Evolutionary conservation across 176 grass and related monocot genomes (phyloP).

Genomic region (Aegilops longissima): DNA sequence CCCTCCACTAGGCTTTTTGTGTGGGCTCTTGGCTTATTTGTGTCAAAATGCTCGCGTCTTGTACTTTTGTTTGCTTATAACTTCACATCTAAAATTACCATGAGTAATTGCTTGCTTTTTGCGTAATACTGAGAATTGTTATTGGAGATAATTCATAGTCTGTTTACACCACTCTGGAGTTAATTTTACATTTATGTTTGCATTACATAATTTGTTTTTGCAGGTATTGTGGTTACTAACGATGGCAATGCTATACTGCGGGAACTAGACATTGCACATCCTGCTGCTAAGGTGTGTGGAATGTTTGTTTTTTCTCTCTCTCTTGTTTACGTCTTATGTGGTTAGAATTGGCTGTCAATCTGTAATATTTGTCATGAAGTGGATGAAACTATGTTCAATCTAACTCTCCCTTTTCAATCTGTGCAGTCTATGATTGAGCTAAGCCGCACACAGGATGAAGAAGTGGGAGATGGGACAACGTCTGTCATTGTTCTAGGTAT

Average conservation of each 20-base stretch:
- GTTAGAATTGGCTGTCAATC: background rate
- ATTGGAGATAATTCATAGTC: background rate
- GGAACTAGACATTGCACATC: slow-evolving; percentile 94
- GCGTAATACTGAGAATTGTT: background rate
- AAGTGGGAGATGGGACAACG: slow-evolving; percentile 98
- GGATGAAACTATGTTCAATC: background rate
- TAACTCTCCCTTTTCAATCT: background rate
- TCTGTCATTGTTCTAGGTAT: slow-evolving; percentile 98
- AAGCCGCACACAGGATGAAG: slow-evolving; percentile 98
- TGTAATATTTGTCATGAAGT: background rate
- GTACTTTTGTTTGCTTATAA: background rate
- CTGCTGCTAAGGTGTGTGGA: slow-evolving; percentile 83
- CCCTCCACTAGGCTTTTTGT: background rate
- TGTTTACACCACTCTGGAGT: background rate
- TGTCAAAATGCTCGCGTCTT: background rate
- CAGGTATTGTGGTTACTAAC: slow-evolving; percentile 98
- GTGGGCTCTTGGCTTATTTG: background rate
- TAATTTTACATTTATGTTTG: slow-evolving; percentile 2
- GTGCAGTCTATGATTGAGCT: slow-evolving; percentile 95
- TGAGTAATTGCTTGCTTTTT: background rate
- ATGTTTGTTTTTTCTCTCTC: background rate
- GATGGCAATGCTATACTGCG: slow-evolving; percentile 97
- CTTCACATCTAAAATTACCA: background rate
- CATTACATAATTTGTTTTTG: background rate
- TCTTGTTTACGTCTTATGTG: background rate